phyloP scores from a whole-genome alignment of 1,139 yeast genomes.

The Suhomyces terraborum region DNA sequence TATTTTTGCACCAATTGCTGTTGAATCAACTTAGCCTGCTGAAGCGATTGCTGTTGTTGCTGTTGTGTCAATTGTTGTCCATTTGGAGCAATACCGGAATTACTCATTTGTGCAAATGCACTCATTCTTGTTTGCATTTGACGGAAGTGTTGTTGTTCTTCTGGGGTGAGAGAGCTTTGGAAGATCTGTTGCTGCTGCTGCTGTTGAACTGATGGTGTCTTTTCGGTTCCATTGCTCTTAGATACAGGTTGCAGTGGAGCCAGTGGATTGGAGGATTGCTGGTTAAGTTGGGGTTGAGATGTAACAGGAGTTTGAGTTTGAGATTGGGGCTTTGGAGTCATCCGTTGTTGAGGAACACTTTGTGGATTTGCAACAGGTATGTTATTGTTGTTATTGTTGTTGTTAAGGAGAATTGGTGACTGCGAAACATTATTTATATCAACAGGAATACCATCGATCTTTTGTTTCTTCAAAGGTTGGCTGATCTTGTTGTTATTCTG shows the following conservation, averaged over 20 bases:
- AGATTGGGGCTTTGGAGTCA: conserved; percentile 7
- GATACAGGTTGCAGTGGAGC: conserved; percentile 2
- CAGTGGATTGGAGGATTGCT: conserved; percentile 1
- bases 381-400: conserved; percentile 4
- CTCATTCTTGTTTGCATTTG: conserved; percentile 46
- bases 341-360: conserved; percentile 10
- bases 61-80: conserved; percentile 46
- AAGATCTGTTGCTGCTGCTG: conserved; percentile 52
- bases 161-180: conserved; percentile 44
- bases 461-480: conserved; percentile 11
- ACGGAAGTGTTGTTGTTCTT: conserved; percentile 47
- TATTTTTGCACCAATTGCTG: conserved; percentile 47
- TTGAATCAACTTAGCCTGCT: conserved; percentile 47
- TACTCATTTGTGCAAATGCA: conserved; percentile 49
- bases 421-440: conserved; percentile 1
- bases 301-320: conserved; percentile 13
- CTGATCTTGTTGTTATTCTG: conserved; percentile 3
- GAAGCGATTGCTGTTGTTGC: conserved; percentile 50
- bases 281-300: conserved; percentile 9
- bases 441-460: conserved; percentile 5
- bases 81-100: conserved; percentile 48
- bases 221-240: conserved; percentile 14
- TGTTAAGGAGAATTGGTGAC: conserved; percentile 6
- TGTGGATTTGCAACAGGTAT: conserved; percentile 3
- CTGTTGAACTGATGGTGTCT: conserved; percentile 30